These are phyloP conservation scores for Phalaenopsis hybrid DNA, from an alignment of 116 monocot species.

Conservation along the genomic window DNA sequence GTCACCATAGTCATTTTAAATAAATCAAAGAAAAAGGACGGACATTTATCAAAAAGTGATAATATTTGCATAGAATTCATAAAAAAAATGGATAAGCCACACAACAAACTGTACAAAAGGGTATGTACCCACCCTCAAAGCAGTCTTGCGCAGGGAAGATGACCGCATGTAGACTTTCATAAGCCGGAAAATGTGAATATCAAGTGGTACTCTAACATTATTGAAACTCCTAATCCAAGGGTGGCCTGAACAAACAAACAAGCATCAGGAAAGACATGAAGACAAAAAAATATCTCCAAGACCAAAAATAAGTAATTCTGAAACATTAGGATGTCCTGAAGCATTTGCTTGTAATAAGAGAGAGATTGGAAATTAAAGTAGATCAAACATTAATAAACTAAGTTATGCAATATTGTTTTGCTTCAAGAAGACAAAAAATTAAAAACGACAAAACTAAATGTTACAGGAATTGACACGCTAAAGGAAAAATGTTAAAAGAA, in stretches of 20 bases:
- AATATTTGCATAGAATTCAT: no score
- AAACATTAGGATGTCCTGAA: no score
- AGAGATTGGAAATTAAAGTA: not conserved
- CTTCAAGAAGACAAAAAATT: not conserved
- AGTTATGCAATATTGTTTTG: not conserved
- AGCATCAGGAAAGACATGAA: not conserved
- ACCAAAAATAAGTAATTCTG: not conserved
- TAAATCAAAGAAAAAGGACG: no score
- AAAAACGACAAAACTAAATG: not conserved
- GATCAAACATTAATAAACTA: not conserved
- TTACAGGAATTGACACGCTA: not conserved
- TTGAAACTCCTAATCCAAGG: constrained; percentile 79
- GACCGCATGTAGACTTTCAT: constrained; percentile 72
- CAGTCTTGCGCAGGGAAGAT: constrained; percentile 83
- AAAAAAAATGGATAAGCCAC: not conserved
- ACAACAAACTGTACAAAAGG: not conserved
- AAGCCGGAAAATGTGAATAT: constrained; percentile 66
- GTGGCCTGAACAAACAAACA: constrained; percentile 45
- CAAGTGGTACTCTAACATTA: constrained; percentile 46
- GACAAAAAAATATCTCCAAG: no score
- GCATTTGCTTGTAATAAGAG: not conserved
- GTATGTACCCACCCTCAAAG: constrained; percentile 56
- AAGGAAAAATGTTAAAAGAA: not conserved
- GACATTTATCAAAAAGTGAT: no score
- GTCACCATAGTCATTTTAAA: no score